Evolutionary conservation across 208 protist genomes (phyloP).

Genomic region (Trypanosomatidae sp.): DNA sequence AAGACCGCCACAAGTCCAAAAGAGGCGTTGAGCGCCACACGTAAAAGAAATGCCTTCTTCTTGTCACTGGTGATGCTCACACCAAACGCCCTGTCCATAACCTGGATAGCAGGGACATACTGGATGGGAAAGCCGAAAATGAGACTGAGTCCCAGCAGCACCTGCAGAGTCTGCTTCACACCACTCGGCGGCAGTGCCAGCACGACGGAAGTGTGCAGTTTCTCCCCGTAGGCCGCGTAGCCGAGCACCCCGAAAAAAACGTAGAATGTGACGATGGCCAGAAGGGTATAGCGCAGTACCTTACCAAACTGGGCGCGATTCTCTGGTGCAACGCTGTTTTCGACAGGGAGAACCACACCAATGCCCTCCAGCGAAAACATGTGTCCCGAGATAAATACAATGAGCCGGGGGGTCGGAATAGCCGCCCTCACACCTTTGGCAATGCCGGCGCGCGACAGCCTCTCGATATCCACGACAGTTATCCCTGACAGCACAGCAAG

Average conservation of each 20-base stretch:
- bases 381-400: constrained; percentile 77
- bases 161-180: constrained; percentile 49
- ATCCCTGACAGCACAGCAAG: constrained; percentile 52
- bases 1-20: constrained; percentile 50
- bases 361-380: constrained; percentile 85
- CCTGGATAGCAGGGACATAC: constrained; percentile 82
- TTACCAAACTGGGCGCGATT: constrained; percentile 39
- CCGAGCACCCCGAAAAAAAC: constrained; percentile 64
- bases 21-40: constrained; percentile 46
- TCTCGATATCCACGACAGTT: constrained; percentile 40
- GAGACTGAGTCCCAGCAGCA: constrained; percentile 63
- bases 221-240: constrained; percentile 73
- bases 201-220: constrained; percentile 69
- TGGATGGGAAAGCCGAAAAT: constrained; percentile 80
- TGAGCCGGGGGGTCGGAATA: constrained; percentile 39
- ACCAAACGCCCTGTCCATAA: constrained; percentile 61
- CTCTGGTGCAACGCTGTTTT: constrained; percentile 66
- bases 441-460: constrained; percentile 43
- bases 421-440: constrained; percentile 28
- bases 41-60: constrained; percentile 42
- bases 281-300: constrained; percentile 59
- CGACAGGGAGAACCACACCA: constrained; percentile 70
- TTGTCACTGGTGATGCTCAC: constrained; percentile 31
- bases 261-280: constrained; percentile 58
- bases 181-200: constrained; percentile 50